Evolutionary conservation across 371 early-diverging fungal species (phyloP).

Genomic region (Mortierella sp.): DNA sequence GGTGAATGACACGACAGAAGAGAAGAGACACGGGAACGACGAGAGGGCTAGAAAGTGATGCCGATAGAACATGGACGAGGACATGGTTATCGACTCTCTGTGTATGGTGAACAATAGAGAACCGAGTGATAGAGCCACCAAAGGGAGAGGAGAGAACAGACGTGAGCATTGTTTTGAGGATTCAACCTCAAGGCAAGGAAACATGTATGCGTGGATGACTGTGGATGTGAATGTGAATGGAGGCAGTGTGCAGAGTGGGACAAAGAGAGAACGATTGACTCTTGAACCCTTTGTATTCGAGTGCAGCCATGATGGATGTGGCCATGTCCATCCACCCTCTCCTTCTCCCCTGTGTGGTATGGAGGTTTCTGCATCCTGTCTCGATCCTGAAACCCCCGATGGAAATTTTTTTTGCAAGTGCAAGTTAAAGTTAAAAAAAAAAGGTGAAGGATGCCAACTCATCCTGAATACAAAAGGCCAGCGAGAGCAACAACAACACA

Average conservation of each 20-base stretch:
- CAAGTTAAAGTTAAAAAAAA: neutral
- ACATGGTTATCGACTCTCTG: neutral
- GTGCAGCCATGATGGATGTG: no score
- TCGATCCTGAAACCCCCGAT: neutral
- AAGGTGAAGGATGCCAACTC: neutral
- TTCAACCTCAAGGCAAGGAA: no score
- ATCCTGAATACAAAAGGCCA: neutral
- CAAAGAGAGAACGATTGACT: no score
- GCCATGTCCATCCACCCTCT: no score
- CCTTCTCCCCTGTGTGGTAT: neutral
- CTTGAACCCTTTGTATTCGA: no score
- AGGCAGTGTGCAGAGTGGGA: no score
- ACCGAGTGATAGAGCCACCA: neutral
- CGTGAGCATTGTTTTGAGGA: no score
- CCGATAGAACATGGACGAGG: neutral
- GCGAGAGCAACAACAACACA: neutral
- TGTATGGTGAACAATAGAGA: neutral
- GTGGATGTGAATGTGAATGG: no score
- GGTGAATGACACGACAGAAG: neutral
- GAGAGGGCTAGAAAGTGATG: neutral
- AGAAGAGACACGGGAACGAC: neutral
- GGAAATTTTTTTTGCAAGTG: neutral
- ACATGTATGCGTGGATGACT: no score
- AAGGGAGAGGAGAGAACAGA: neutral
- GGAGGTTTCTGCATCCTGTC: neutral